Evolutionary conservation across 192 early-diverging fungal species (phyloP).

Genomic region (Linderina pennispora): DNA sequence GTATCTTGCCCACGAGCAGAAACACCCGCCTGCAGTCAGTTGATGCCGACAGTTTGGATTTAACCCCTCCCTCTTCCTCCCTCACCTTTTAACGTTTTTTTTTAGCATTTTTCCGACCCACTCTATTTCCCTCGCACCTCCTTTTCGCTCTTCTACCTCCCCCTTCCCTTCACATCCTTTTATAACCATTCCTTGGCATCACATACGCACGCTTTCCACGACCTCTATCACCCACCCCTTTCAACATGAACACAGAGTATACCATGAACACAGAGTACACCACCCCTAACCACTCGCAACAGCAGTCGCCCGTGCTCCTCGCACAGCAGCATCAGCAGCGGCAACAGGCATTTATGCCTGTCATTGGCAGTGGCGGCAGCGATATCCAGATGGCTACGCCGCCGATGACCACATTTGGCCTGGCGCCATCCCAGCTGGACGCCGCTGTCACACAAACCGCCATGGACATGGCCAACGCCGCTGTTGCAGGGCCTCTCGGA

Average conservation of each 20-base stretch:
- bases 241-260: too few species aligned
- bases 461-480: conserved; percentile 21
- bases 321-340: conserved; percentile 17
- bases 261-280: conserved; percentile 45
- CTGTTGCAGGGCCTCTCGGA: conserved; percentile 23
- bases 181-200: neutral
- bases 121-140: too few species aligned
- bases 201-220: neutral
- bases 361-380: neutral
- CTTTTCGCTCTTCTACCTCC: too few species aligned
- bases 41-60: too few species aligned
- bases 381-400: conserved; percentile 10
- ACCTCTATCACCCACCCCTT: too few species aligned
- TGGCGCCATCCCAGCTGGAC: conserved; percentile 7
- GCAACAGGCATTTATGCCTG: too few species aligned
- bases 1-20: too few species aligned
- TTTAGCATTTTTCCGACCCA: too few species aligned
- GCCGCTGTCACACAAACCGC: conserved; percentile 23
- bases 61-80: too few species aligned
- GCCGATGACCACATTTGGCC: conserved; percentile 7
- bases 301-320: conserved; percentile 40
- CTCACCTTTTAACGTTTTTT: too few species aligned
- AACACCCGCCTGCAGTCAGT: too few species aligned
- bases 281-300: conserved; percentile 41
- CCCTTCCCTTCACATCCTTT: neutral